These are phyloP conservation scores for Psilocybe sp. DNA, from an alignment of 768 basidiomycete species.

Conservation along the genomic window DNA sequence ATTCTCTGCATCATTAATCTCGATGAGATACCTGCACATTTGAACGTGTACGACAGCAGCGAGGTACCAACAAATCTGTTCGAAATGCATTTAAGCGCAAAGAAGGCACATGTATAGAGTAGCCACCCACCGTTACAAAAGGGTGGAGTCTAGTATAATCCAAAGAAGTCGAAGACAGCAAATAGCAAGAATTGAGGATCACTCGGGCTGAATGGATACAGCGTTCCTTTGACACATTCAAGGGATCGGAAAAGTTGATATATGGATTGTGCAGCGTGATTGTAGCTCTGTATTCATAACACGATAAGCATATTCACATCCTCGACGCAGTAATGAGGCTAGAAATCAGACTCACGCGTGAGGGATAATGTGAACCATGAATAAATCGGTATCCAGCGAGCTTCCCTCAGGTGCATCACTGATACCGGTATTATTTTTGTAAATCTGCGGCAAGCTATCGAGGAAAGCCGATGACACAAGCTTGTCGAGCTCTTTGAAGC, in stretches of 20 bases:
- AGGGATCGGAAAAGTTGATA: slow-evolving; percentile 68
- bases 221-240: slow-evolving; percentile 63
- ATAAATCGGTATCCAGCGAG: slow-evolving; percentile 76
- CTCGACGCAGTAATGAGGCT: not conserved
- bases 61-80: slow-evolving; percentile 87
- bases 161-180: slow-evolving; percentile 76
- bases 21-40: slow-evolving; percentile 82
- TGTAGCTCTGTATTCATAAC: slow-evolving; percentile 54
- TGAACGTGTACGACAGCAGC: slow-evolving; percentile 86
- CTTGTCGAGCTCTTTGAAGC: slow-evolving; percentile 68
- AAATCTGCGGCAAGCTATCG: slow-evolving; percentile 65
- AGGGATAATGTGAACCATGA: slow-evolving; percentile 83
- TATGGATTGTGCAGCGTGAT: slow-evolving; percentile 87
- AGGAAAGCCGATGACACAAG: slow-evolving; percentile 68
- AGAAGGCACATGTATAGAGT: slow-evolving; percentile 1
- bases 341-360: slow-evolving; percentile 66
- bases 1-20: slow-evolving; percentile 68
- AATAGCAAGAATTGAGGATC: slow-evolving; percentile 74
- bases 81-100: slow-evolving; percentile 8
- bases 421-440: slow-evolving; percentile 61
- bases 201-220: slow-evolving; percentile 74
- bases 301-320: slow-evolving; percentile 2
- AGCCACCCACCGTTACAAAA: slow-evolving; percentile 64
- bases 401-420: slow-evolving; percentile 56
- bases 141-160: slow-evolving; percentile 81